Evolutionary conservation across 148 eudicot genomes (phyloP), one percentile per base, ranked within the genome.

Genomic region (Cornus kousa): DNA sequence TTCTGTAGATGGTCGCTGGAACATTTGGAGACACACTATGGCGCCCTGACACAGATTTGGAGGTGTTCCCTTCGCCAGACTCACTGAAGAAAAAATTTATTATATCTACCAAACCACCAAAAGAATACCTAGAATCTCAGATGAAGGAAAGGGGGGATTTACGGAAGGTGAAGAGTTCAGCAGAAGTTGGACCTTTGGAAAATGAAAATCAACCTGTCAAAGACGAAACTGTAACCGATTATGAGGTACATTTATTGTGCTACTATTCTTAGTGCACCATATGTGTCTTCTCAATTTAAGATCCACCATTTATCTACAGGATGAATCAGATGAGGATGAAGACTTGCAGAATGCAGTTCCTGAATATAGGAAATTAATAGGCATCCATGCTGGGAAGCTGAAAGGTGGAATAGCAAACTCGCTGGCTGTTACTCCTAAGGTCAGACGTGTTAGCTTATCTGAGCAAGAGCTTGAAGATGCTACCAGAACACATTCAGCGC

Each of bases 31-130:
- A 74, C 2, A 82, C 79, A 80, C 62, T 92, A 40, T 78, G 64
- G 74, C 14, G 0, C 71, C 84, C 91, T 1, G 71, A 78, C 19
- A 60, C 70, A 28, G 75, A 86, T 14, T 71, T 80, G 7, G 59
- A 69, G 23, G 78, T 83, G 75, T 78, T 92, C 70, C 92, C 89
- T 79, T 84, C 90, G 12, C 96, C 93, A 2, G 89, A 77, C 71
- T 39, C 33, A 14, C 74, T 89, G 74, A 90, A 85, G 82, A 60
- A 39, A 76, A 88, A 57, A 83, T 82, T 92, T 39, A 28, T 90
- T 22, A 85, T 92, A 72, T 92, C 93, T 23, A 90, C 92, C 72
- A 92, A 92, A 82, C 92, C 87, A 64, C 93, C 97, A 66, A 81
- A 82, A 69, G 85, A 84, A 43, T 78, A 74, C 20, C 75, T 23